Evolutionary conservation across 768 basidiomycete genomes (phyloP), one percentile per base, ranked within the genome.

Genomic region (Dioszegia hungarica): DNA sequence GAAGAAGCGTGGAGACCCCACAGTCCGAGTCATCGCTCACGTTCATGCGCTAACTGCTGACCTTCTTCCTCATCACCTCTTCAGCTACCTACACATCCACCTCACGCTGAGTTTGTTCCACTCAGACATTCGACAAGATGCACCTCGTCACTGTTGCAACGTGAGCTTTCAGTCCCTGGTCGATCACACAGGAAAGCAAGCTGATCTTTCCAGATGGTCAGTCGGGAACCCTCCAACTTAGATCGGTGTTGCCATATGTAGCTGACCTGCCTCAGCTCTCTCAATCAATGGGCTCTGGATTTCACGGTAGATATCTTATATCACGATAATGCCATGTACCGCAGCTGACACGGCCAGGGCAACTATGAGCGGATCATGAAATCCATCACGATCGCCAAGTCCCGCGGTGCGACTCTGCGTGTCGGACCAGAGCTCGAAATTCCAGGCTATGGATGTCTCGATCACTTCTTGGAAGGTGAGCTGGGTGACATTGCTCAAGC

Each of bases 371-470:
- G 95, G 20, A 98, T 98, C 56, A 75, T 97, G 37, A 81, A 82
- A 43, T 94, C 90, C 60, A 97, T 99, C 60, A 77, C 79, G 3
- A 83, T 93, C 45, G 94, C 95, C 2, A 98, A 94, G 75, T 81
- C 83, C 52, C 81, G 85, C 54, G 93, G 93, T 2, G 93, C 93
- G 11, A 88, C 86, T 2, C 78, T 99, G 29, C 81, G 95, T 73
- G 94, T 99, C 22, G 95, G 95, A 11, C 95, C 95, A 9, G 95
- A 98, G 72, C 81, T 98, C 5, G 95, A 99, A 78, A 91, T 99
- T 60, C 87, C 94, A 87, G 95, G 94, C 3, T 99, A 98, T 78
- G 95, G 95, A 2, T 99, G 95, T 76, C 81, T 91, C 49, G 95
- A 99, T 72, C 94, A 98, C 68, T 99, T 98, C 73, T 80, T 98